Evolutionary conservation across 805 yeast species (phyloP).

Genomic region (Candida boleticola): DNA sequence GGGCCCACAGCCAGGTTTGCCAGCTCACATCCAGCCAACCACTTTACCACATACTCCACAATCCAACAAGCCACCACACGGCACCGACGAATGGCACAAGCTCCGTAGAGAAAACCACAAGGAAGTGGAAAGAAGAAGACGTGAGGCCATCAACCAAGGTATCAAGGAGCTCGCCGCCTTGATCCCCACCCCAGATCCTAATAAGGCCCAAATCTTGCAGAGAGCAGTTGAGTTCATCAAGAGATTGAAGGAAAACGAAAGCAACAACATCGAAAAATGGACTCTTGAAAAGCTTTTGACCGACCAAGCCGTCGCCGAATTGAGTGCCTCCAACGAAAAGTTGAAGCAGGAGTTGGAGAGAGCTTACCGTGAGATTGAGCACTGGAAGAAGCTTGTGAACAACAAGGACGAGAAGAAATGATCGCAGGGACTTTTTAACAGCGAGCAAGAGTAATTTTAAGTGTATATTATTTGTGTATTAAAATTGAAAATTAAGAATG

Average conservation of each 20-base stretch:
- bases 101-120: constrained; percentile 88
- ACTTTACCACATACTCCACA: constrained; percentile 24
- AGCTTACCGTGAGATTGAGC: constrained; percentile 89
- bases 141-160: constrained; percentile 87
- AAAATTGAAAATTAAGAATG: neutral
- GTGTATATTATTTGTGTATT: constrained; percentile 5
- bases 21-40: constrained; percentile 29
- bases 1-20: constrained; percentile 3
- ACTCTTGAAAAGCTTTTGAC: constrained; percentile 88
- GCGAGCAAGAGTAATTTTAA: neutral
- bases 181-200: constrained; percentile 80
- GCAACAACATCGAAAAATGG: constrained; percentile 89
- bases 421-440: constrained; percentile 10
- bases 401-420: constrained; percentile 24
- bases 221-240: constrained; percentile 89
- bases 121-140: constrained; percentile 90
- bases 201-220: constrained; percentile 85
- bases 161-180: constrained; percentile 74
- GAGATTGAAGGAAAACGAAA: constrained; percentile 86
- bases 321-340: constrained; percentile 81
- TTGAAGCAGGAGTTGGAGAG: constrained; percentile 84
- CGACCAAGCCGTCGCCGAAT: constrained; percentile 87
- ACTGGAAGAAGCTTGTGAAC: constrained; percentile 55
- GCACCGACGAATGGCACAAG: constrained; percentile 81
- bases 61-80: constrained; percentile 56